Percentiles rank a stretch among this genome's conserved stretches.
Evolutionary conservation across 176 grass and related monocot genomes (phyloP).

Genomic region (Cymbopogon citratus): DNA sequence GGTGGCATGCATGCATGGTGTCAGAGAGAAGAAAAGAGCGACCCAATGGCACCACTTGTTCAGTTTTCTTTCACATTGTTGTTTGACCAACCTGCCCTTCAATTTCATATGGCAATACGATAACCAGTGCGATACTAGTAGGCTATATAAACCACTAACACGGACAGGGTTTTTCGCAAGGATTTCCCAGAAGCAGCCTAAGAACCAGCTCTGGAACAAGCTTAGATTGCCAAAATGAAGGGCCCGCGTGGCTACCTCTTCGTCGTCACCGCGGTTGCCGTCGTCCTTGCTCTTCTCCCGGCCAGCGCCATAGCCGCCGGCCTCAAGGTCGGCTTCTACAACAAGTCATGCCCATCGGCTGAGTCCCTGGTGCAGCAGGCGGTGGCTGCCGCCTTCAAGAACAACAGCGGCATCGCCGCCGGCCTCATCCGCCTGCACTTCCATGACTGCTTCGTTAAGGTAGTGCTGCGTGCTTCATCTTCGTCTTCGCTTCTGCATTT

Average conservation of each 20-base stretch:
- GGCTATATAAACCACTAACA: slow-evolving; percentile 12
- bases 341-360: slow-evolving; percentile 29
- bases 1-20: neutral
- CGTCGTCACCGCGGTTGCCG: neutral
- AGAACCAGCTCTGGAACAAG: slow-evolving; percentile 12
- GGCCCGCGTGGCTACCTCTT: neutral
- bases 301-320: neutral
- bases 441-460: slow-evolving; percentile 78
- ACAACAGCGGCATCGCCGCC: slow-evolving; percentile 45
- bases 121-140: too few relatives aligned
- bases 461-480: neutral
- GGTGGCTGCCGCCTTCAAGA: slow-evolving; percentile 44
- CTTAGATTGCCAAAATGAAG: neutral
- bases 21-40: neutral
- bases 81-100: neutral
- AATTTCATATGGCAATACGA: neutral
- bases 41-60: neutral
- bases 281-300: slow-evolving; percentile 2
- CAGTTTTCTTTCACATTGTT: neutral
- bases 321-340: slow-evolving; percentile 60
- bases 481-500: neutral
- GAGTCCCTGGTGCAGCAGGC: slow-evolving; percentile 58
- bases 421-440: slow-evolving; percentile 76
- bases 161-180: neutral
- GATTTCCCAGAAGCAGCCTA: neutral